Percentiles rank a stretch among this genome's conserved stretches.
Conservation (phyloP, 2,329 filamentous ascomycete species). For the Didymella exigua region DNA sequence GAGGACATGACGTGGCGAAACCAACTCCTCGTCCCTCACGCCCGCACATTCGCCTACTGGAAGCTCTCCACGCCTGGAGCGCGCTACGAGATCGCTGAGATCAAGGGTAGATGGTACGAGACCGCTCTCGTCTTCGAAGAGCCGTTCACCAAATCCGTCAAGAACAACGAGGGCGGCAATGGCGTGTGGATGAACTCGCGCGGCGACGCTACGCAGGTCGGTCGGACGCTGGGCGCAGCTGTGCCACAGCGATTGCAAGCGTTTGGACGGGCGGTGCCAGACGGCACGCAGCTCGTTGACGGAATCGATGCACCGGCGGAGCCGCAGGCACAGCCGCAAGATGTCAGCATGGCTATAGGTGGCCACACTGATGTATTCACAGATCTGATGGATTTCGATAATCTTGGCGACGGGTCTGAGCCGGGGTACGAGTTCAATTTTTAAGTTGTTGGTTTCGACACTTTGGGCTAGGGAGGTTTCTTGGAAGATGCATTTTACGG, state of each 20-base stretch:
- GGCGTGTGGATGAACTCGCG: conserved; percentile 56
- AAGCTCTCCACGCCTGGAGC: conserved; percentile 46
- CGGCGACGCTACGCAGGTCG: conserved; percentile 45
- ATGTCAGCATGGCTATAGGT: neutral
- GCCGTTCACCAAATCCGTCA: conserved; percentile 40
- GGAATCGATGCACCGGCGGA: conserved; percentile 45
- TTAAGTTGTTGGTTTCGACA: neutral
- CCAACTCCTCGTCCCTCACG: conserved; percentile 47
- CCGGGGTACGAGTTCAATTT: conserved; percentile 10
- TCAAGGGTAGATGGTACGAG: conserved; percentile 68
- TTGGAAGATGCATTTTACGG: no score
- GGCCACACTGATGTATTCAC: conserved; percentile 13
- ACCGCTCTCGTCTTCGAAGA: conserved; percentile 55
- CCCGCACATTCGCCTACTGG: conserved; percentile 50
- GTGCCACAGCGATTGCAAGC: conserved; percentile 48
- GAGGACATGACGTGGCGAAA: conserved; percentile 60
- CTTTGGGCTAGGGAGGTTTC: no score
- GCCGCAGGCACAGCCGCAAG: conserved; percentile 7
- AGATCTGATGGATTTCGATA: conserved; percentile 14
- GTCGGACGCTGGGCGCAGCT: conserved; percentile 34
- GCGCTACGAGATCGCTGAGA: conserved; percentile 52
- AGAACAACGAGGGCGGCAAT: conserved; percentile 51
- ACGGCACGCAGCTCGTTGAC: conserved; percentile 46
- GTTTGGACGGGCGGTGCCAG: conserved; percentile 50
- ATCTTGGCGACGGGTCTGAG: conserved; percentile 3